Base-by-base conservation (phyloP, 306 rosid species). In the Urtica urens region DNA sequence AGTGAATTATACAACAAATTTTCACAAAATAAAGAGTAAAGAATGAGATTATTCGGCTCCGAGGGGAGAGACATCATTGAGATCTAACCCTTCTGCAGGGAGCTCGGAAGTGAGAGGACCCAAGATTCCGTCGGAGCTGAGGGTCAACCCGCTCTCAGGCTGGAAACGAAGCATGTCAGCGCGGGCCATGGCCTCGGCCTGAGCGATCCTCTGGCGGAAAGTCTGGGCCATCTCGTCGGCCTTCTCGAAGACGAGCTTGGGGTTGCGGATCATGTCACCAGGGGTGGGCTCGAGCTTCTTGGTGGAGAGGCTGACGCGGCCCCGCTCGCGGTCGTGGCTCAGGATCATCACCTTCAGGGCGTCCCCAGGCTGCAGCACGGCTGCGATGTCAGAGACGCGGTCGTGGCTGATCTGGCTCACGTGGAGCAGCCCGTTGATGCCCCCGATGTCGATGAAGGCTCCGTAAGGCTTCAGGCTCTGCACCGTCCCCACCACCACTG, bases 131-230 rank as follows among this genome's bases (percentile, higher is more conserved):
- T 84, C 92, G 19, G 77, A 69, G 72, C 66, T 76, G 40, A 79
- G 80, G 49, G 84, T 79, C 46, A 77, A 71, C 69, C 95, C 95
- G 71, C 99, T 79, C 99, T 90, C 85, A 8, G 92, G 92, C 55
- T 81, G 99, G 76, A 85, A 85, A 41, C 85, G 68, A 57, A 85
- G 95, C 93, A 88, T 82, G 58, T 77, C 97, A 13, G 86, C 95
- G 31, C 84, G 93, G 55, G 97, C 97, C 95, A 90, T 81, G n/a
- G 95, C 95, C 75, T 84, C 97, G 7, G 97, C 95, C 67, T 90
- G 97, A 47, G 95, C 95, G 17, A 84, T 84, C 75, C 95, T 90
- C 76, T 90, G 95, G 68, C 95, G 70, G 71, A 90, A 90, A 38
- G 82, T 84, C 65, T 81, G 92, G 50, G 93, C 95, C 93, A 90